These are phyloP conservation scores for Warburgia ugandensis DNA, from an alignment of 164 flowering plant genomes.

Conservation along the genomic window DNA sequence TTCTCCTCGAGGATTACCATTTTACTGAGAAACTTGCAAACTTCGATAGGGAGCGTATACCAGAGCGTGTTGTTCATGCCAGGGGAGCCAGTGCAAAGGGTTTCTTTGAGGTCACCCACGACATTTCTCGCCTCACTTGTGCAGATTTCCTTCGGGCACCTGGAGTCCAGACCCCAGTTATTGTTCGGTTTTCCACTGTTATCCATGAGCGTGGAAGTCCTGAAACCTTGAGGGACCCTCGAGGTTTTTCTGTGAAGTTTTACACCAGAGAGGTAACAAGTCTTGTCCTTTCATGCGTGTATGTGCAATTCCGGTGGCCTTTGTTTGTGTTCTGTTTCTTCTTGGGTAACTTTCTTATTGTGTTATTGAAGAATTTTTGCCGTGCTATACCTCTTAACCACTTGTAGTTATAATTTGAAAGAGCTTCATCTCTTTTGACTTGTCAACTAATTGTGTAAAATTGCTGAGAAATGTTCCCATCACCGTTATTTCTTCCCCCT, in stretches of 20 bases:
- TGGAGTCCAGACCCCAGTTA: constrained; percentile 96
- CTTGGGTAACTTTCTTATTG: too few relatives aligned
- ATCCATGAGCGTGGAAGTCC: constrained; percentile 99
- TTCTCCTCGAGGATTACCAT: constrained; percentile 98
- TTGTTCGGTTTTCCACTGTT: constrained; percentile 89
- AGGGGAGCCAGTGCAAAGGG: constrained; percentile 99
- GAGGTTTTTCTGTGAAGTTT: constrained; percentile 85
- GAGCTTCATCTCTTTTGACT: too few relatives aligned
- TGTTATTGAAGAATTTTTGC: too few relatives aligned
- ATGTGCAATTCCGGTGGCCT: too few relatives aligned
- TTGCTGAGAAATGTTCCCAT: too few relatives aligned
- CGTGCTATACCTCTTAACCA: too few relatives aligned
- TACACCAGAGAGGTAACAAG: constrained; percentile 93
- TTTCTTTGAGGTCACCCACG: constrained; percentile 96
- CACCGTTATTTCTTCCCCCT: too few relatives aligned
- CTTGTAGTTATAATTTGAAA: too few relatives aligned
- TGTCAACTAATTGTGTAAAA: too few relatives aligned
- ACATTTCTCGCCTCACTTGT: constrained; percentile 75
- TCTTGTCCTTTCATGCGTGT: too few relatives aligned
- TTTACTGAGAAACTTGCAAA: constrained; percentile 90
- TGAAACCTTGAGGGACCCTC: constrained; percentile 91
- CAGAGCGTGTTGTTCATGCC: constrained; percentile 99
- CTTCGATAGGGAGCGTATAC: constrained; percentile 86
- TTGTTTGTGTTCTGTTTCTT: too few relatives aligned
- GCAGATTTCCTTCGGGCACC: constrained; percentile 97